Conservation (phyloP, 192 early-diverging fungal species). For the Backusella tuberculispora region DNA sequence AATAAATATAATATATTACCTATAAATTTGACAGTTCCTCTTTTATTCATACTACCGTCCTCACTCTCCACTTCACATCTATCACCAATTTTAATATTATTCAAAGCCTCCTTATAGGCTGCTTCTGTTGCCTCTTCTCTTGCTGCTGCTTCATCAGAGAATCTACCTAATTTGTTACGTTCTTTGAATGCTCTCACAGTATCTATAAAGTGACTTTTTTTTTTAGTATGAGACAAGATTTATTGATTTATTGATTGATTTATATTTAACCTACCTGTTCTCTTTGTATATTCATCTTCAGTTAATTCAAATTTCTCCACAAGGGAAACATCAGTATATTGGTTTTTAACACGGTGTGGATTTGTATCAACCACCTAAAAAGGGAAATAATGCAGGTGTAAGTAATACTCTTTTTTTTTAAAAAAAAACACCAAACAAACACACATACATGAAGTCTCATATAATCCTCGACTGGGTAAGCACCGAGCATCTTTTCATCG, state of each 20-base stretch:
- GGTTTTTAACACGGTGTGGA: constrained; percentile 63
- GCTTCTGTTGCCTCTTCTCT: constrained; percentile 36
- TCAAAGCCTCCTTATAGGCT: constrained; percentile 57
- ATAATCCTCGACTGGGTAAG: constrained; percentile 84
- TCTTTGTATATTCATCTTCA: constrained; percentile 87
- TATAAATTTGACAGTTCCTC: constrained; percentile 75
- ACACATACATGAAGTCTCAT: constrained; percentile 70
- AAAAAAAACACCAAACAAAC: background rate
- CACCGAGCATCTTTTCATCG: constrained; percentile 76
- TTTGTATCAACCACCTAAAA: constrained; percentile 70
- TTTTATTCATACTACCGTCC: constrained; percentile 48
- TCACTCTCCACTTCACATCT: constrained; percentile 81
- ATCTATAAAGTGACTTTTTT: constrained; percentile 47
- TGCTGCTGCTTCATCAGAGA: constrained; percentile 61
- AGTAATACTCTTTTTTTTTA: background rate
- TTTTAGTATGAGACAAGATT: background rate
- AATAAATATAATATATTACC: constrained; percentile 47
- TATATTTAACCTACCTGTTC: constrained; percentile 55
- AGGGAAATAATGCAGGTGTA: background rate
- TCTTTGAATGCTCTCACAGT: constrained; percentile 89
- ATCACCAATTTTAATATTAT: constrained; percentile 70
- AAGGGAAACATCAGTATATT: constrained; percentile 85
- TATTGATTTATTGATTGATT: background rate
- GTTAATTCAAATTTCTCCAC: constrained; percentile 94
- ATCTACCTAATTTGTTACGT: constrained; percentile 87